Conservation (phyloP, 371 early-diverging fungal species). For the Mortierella sp. region DNA sequence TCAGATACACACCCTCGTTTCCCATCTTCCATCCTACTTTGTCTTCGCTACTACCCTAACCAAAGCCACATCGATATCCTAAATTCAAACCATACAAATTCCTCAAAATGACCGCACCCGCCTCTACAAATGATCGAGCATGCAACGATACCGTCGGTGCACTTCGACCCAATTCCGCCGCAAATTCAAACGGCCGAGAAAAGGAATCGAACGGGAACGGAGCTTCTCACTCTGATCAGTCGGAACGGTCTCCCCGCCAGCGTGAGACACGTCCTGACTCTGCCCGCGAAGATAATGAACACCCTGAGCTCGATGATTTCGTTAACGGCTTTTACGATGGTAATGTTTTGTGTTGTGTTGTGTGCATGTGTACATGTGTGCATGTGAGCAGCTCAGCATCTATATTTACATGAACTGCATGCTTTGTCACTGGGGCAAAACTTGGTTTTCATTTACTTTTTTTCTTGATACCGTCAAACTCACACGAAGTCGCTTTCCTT, state of each 20-base stretch:
- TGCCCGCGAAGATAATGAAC: conserved; percentile 42
- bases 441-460: not conserved
- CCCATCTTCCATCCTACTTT: not conserved
- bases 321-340: conserved; percentile 57
- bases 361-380: not conserved
- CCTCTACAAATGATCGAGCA: not conserved
- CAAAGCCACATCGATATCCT: not conserved
- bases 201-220: not conserved
- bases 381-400: not conserved
- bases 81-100: not conserved
- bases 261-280: conserved; percentile 23
- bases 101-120: conserved; percentile 3
- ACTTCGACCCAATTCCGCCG: too few relatives aligned
- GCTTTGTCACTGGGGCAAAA: too few relatives aligned
- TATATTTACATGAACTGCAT: not conserved
- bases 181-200: not conserved
- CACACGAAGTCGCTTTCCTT: not conserved
- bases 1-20: not conserved
- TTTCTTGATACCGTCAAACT: not conserved
- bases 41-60: not conserved
- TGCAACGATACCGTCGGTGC: not conserved
- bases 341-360: conserved; percentile 16
- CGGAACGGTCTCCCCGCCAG: not conserved
- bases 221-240: not conserved
- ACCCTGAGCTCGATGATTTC: conserved; percentile 58